Conservation (phyloP, 108 stramenopile genomes). For the Nannochloropsis salina region DNA sequence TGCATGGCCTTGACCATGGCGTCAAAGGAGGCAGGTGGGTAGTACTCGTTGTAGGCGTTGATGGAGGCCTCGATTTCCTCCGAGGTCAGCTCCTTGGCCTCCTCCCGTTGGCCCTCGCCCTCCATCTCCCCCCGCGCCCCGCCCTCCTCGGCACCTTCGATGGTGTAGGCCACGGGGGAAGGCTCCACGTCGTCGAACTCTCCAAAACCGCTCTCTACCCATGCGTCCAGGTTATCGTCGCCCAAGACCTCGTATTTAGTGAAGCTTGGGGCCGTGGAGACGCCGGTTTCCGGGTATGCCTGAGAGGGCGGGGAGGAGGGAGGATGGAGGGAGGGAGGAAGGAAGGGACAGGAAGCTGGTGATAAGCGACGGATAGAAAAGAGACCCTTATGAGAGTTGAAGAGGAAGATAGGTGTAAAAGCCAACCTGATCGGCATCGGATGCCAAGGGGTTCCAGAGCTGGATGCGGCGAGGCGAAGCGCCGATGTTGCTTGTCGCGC, state of each 20-base stretch:
- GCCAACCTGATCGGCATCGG: not conserved
- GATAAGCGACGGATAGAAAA: not conserved
- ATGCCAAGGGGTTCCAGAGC: slow-evolving; percentile 7
- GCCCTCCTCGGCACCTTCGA: not conserved
- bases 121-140: not conserved
- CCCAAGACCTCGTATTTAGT: not conserved
- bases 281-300: slow-evolving; percentile 1
- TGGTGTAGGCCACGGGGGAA: not conserved
- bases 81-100: not conserved
- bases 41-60: slow-evolving; percentile 10
- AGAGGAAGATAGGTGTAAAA: not conserved
- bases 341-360: not conserved
- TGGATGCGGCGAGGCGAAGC: not conserved
- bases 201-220: not conserved
- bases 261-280: slow-evolving; percentile 3
- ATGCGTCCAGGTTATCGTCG: not conserved
- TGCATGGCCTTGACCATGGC: not conserved
- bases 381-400: not conserved
- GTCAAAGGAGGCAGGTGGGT: not conserved
- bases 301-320: not conserved
- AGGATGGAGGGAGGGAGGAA: not conserved
- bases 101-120: not conserved
- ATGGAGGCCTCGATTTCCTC: slow-evolving; percentile 3
- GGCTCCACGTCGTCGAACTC: slow-evolving; percentile 11
- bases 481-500: not conserved